Conservation (phyloP, 129 eudicot genomes). For the Daucus carota region DNA sequence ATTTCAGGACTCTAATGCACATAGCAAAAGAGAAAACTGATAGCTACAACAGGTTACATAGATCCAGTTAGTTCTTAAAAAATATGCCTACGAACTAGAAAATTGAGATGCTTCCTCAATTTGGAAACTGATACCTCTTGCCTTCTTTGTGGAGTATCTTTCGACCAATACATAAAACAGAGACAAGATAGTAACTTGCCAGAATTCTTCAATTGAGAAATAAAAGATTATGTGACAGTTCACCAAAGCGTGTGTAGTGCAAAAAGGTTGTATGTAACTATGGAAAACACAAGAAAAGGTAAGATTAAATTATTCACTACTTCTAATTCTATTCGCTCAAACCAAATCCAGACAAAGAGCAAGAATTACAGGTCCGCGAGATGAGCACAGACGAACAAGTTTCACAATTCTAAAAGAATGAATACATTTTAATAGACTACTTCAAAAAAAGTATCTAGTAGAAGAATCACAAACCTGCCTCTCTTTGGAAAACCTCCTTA, state of each 20-base stretch:
- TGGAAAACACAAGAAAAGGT: background rate
- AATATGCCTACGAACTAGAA: background rate
- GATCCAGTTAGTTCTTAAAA: background rate
- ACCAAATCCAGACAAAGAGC: background rate
- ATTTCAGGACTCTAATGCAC: background rate
- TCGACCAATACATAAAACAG: background rate
- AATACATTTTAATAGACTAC: background rate
- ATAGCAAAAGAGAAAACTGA: background rate
- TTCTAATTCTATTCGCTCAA: background rate
- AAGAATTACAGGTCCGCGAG: background rate
- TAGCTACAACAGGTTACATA: background rate
- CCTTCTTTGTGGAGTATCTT: background rate
- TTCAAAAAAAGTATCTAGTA: background rate
- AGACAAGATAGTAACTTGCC: background rate
- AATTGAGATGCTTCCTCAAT: background rate
- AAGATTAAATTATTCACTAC: background rate
- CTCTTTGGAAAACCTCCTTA: slow-evolving; percentile 82
- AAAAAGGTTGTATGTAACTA: background rate
- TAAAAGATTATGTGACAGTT: background rate
- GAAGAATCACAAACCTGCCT: slow-evolving; percentile 56
- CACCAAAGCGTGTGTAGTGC: background rate
- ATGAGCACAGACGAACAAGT: background rate
- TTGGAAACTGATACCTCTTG: background rate
- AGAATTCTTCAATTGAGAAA: background rate
- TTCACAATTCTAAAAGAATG: background rate